Evolutionary conservation across 2,329 filamentous ascomycete genomes (phyloP), one percentile per base, ranked within the genome.

Genomic region (Diaporthe aspalathi): DNA sequence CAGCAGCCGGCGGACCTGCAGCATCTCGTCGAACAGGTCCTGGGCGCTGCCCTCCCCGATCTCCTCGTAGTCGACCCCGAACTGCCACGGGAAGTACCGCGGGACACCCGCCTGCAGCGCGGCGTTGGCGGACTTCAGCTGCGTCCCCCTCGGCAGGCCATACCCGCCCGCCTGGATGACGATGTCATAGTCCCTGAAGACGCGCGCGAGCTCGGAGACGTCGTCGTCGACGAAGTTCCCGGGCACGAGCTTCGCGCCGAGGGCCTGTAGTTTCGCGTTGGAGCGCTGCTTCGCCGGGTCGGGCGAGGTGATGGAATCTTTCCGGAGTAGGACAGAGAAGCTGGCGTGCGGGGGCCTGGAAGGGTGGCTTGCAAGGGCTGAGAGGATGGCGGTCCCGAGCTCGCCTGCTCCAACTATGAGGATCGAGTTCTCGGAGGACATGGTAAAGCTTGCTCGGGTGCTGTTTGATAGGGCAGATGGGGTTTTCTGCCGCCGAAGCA

Each of bases 21-120:
- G 81, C 80, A 93, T 90, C 83, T 92, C 91, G 71, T 90, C 90
- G 75, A 93, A 93, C 17, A 93, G 76, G 43, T 89, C 87, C 78
- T 92, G 90, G 53, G 87, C 82, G 32, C 86, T 88, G 0, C 87
- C 86, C 0, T 81, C 78, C 0, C 90, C 90, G 20, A 93, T 88
- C 35, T 82, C 77, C 70, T 93, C 91, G 79, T 93, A 94, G 77
- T 94, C 90, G 29, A 93, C 88, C 0, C 92, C 92, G 77, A 91
- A 93, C 78, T 94, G 91, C 92, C 92, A 94, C 0, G 92, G 91
- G 22, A 93, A 85, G 76, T 86, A 93, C 0, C 87, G 81, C 17
- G 79, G 74, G 0, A 86, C 84, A 0, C 81, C 79, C 0, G 87
- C 89, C 14, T 79, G 78, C 0, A 93, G 79, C 0, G 85, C 87